Conservation (phyloP, 805 yeast species). For the Candida endomychidarum region DNA sequence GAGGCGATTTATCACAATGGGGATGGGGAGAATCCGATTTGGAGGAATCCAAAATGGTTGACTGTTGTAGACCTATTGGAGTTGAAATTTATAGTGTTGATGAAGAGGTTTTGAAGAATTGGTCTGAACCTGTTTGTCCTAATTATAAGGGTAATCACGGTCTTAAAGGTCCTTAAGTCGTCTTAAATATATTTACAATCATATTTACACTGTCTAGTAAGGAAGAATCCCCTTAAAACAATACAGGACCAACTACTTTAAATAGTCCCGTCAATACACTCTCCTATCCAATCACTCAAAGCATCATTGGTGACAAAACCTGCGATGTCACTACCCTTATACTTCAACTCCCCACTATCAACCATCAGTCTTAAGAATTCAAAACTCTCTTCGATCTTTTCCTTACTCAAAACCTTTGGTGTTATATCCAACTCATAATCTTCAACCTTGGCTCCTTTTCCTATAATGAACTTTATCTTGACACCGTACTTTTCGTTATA, state of each 20-base stretch:
- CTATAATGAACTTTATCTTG: slow-evolving; percentile 44
- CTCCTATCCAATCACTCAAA: slow-evolving; percentile 47
- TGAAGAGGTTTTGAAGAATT: slow-evolving; percentile 42
- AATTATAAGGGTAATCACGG: slow-evolving; percentile 63
- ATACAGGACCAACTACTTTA: too few relatives aligned
- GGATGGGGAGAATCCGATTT: slow-evolving; percentile 66
- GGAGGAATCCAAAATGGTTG: slow-evolving; percentile 52
- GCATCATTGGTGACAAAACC: slow-evolving; percentile 46
- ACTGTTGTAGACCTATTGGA: slow-evolving; percentile 62
- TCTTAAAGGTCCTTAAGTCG: slow-evolving; percentile 18
- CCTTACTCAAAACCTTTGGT: slow-evolving; percentile 5
- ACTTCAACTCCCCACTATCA: slow-evolving; percentile 22
- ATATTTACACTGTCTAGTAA: too few relatives aligned
- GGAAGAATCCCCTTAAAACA: too few relatives aligned
- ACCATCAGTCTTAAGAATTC: slow-evolving; percentile 31
- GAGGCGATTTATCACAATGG: slow-evolving; percentile 68
- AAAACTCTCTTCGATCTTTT: slow-evolving; percentile 27
- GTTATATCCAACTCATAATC: slow-evolving; percentile 19
- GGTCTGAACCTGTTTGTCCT: slow-evolving; percentile 53
- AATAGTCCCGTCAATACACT: slow-evolving; percentile 44
- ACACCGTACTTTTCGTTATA: slow-evolving; percentile 34
- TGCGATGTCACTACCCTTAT: slow-evolving; percentile 44
- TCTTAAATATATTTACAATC: neutral
- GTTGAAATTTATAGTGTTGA: slow-evolving; percentile 60
- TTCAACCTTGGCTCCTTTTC: slow-evolving; percentile 37